phyloP scores from a whole-genome alignment of 495 filamentous ascomycete species.

The Podospora conica region DNA sequence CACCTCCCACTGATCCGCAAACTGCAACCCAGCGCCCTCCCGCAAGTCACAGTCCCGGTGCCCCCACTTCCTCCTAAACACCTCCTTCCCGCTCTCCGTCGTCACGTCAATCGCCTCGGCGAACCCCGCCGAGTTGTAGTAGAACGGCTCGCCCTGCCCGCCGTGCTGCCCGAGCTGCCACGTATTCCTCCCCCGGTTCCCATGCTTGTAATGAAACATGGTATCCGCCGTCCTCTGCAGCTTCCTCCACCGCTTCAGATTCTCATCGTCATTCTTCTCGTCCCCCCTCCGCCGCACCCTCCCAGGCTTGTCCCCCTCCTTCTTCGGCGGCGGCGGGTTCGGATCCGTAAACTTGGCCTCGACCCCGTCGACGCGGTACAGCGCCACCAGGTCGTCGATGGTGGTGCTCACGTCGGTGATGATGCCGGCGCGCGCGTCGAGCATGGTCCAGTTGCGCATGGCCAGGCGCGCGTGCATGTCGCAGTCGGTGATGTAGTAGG shows the following conservation, averaged over 20 bases:
- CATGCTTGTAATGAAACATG: conserved; percentile 40
- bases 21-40: conserved; percentile 31
- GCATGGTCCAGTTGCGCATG: conserved; percentile 47
- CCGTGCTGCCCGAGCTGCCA: conserved; percentile 54
- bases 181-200: conserved; percentile 41
- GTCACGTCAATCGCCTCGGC: conserved; percentile 44
- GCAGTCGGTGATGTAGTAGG: conserved; percentile 56
- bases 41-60: conserved; percentile 45
- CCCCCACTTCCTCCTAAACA: conserved; percentile 53
- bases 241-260: conserved; percentile 3
- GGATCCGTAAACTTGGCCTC: conserved; percentile 34
- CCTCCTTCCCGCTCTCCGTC: conserved; percentile 45
- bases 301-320: conserved; percentile 17
- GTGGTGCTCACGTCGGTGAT: conserved; percentile 48
- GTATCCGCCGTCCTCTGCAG: conserved; percentile 6
- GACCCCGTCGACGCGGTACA: conserved; percentile 41
- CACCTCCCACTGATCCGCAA: conserved; percentile 48
- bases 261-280: conserved; percentile 1
- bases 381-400: conserved; percentile 40
- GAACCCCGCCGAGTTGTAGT: conserved; percentile 48
- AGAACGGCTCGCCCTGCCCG: conserved; percentile 54
- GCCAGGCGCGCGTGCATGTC: conserved; percentile 51
- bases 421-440: conserved; percentile 41
- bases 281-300: background rate
- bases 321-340: conserved; percentile 28